Evolutionary conservation across 495 filamentous ascomycete genomes (phyloP), one percentile per base, ranked within the genome.

Genomic region (Margaritispora aquatica): DNA sequence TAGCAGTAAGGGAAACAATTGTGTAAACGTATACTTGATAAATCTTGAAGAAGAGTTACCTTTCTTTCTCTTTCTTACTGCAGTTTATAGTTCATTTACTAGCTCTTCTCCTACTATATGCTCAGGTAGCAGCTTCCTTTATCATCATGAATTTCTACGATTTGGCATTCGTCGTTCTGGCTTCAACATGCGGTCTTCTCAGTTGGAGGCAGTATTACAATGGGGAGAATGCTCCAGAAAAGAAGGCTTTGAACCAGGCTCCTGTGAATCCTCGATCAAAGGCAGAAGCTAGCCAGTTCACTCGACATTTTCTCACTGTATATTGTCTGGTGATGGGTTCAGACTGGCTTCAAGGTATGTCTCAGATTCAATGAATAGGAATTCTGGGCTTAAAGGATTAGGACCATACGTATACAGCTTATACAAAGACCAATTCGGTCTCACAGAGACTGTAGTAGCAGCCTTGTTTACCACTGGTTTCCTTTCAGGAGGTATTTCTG

Each of bases 351-450:
- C 78, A 83, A 69, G 75, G 75, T 64, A 62, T 59, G 20, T 20
- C 27, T 9, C n/a, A 22, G 5, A 20, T 38, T 36, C 27, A 19
- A 20, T 38, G 2, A 22, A n/a, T 54, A 3, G 22, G 4, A 21
- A 13, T 2, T 9, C 11, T 2, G 5, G 11, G 20, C 52, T 41
- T 38, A 54, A 34, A 13, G 1, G 1, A 8, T 8, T 41, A 73
- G 78, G 78, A 23, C 76, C 80, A 7, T 79, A 76, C 66, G 71
- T 83, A 20, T 82, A 82, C 69, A 74, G 79, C 19, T 69, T 84
- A 22, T 83, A 83, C 66, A 72, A 69, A 53, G 66, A 80, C 56
- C 73, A 80, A 70, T 77, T 80, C 66, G 65, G 63, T 9, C 66
- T 83, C 26, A 53, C 73, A 1, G 73, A 80, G n/a, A 59, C 66